Percentiles rank a stretch among this genome's conserved stretches.
Evolutionary conservation across 2,329 filamentous ascomycete species (phyloP).

Genomic region (Aspergillus pseudoglaucus): DNA sequence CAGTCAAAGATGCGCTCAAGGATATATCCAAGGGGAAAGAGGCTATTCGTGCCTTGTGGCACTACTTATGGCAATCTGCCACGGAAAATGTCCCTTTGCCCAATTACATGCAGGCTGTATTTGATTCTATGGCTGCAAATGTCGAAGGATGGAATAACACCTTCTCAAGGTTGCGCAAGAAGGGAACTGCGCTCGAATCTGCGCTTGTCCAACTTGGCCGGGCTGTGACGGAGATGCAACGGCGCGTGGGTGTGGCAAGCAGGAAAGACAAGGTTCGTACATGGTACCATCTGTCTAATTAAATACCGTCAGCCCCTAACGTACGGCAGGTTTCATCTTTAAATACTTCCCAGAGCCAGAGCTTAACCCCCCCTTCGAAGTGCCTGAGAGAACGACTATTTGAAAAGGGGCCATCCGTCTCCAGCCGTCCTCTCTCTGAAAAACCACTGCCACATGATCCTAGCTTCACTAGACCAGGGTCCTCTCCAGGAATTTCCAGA

Average conservation of each 20-base stretch:
- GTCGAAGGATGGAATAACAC: slow-evolving; percentile 83
- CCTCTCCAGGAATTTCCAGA: slow-evolving; percentile 8
- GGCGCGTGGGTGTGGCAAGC: slow-evolving; percentile 75
- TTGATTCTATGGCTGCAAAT: slow-evolving; percentile 85
- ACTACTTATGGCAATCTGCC: slow-evolving; percentile 64
- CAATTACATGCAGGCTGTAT: slow-evolving; percentile 63
- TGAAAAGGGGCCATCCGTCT: slow-evolving; percentile 8
- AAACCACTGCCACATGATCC: slow-evolving; percentile 29
- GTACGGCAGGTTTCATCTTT: slow-evolving; percentile 16
- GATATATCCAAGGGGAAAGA: slow-evolving; percentile 74
- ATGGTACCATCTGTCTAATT: neutral
- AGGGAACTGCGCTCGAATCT: slow-evolving; percentile 62
- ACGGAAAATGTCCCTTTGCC: slow-evolving; percentile 54
- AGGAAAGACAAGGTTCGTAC: slow-evolving; percentile 61
- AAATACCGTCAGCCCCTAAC: slow-evolving; percentile 3
- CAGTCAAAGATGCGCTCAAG: slow-evolving; percentile 69
- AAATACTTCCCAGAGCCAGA: slow-evolving; percentile 4
- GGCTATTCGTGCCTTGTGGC: slow-evolving; percentile 67
- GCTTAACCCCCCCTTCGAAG: slow-evolving; percentile 9
- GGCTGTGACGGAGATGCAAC: slow-evolving; percentile 79
- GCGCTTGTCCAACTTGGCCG: slow-evolving; percentile 65
- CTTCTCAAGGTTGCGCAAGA: slow-evolving; percentile 67
- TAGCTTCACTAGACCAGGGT: slow-evolving; percentile 2
- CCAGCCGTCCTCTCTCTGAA: slow-evolving; percentile 9
- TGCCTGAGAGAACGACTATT: slow-evolving; percentile 22